Base-by-base conservation (phyloP, 768 basidiomycete species). In the Phylloporus sp. region DNA sequence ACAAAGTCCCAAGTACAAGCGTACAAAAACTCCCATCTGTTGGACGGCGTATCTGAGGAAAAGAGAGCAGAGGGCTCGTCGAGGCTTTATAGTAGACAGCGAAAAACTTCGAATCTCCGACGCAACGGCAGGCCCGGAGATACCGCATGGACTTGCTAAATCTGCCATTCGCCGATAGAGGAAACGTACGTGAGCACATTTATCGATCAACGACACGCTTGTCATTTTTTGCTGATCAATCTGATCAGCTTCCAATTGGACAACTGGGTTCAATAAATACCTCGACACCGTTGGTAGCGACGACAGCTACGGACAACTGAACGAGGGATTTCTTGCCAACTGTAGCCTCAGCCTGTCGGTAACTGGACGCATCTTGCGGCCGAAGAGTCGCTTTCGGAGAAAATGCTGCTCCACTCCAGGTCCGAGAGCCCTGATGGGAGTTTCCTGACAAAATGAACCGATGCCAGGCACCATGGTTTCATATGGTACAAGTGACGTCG, bases 11-110 rank as follows among this genome's bases (percentile, higher is more conserved):
- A 55, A 51, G 59, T 68, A 66, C 22, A 57, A 49, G 61, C 61
- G 66, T 43, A 53, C 63, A 52, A 63, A 66, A 59, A 58, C 50
- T 66, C 66, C 66, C 65, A 66, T 66, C 64, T 68, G 65, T 66
- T 68, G 66, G 66, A 63, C 58, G 63, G 49, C 32, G 57, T 49
- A 50, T 57, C 53, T 63, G 66, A 51, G 49, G 56, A 44, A n/a
- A 50, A 48, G 5, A 0, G n/a, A 13, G 1, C 8, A 38, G 29
- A 1, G 22, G 15, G 28, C 4, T 29, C 38, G 22, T 40, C 35
- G 20, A 48, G 50, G 45, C 23, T 63, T 66, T 66, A 63, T 66
- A 60, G 22, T 16, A 29, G 38, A 2, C 6, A 10, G 31, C 24
- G 35, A 20, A 46, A 46, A 52, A 24, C 53, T 63, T 53, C 61